Base-by-base conservation (phyloP, 179 eudicot genomes). In the Silene vulgaris region DNA sequence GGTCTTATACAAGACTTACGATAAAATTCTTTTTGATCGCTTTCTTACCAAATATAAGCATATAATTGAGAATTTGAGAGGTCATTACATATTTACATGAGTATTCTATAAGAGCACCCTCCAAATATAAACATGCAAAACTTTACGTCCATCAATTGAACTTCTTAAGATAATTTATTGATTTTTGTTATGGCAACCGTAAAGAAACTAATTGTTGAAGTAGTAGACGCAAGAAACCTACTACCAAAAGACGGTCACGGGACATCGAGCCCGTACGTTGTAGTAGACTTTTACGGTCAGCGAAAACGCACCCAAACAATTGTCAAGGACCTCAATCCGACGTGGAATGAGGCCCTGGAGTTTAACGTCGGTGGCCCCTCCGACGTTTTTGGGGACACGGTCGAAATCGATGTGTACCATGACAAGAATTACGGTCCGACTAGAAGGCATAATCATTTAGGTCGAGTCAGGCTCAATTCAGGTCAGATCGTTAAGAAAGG, bases 231-330 rank as follows among this genome's bases (percentile, higher is more conserved):
- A 5, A 85, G 85, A 1, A 82, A 87, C 61, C 90, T 95, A 14
- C 72, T 73, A 6, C 99, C 99, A 0, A 95, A 86, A 79, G 99
- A 95, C 77, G 99, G 99, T 13, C 95, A 89, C 13, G 99, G 99
- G 0, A 84, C 90, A 1, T 89, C 91, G 8, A 95, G 99, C 43
- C 97, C 99, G 0, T 95, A 95, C 75, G 97, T 82, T 0, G 78
- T 92, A 6, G 79, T 90, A 2, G 95, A 92, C 72, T 95, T 84
- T 48, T 77, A 92, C 76, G 99, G 99, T 1, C 99, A 95, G 74
- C 78, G 96, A 20, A 87, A 83, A 73, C 87, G 90, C 20, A 95
- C 99, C 0, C 81, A 82, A 76, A 86, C 92, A 3, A 74, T 78
- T 13, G 20, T 78, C 30, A 82, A 86, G 0, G 93, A 90, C 73